Percentiles rank a stretch among this genome's conserved stretches.
These are phyloP conservation scores for Fusarium sp. DNA, from an alignment of 2,329 filamentous ascomycete genomes.

Conservation along the genomic window DNA sequence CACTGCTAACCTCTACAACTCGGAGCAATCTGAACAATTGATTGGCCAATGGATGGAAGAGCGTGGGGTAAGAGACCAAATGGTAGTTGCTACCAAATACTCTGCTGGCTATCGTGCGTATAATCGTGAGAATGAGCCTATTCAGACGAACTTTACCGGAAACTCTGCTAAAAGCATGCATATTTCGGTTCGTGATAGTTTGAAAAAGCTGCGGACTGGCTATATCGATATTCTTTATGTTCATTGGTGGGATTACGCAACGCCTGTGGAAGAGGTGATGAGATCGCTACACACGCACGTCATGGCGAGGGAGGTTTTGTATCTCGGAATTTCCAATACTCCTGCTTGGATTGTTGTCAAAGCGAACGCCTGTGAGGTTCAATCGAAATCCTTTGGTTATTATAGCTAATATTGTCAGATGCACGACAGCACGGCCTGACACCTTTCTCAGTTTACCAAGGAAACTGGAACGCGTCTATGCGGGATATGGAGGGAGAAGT, in stretches of 20 bases:
- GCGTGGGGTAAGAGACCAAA: not conserved
- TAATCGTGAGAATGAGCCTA: not conserved
- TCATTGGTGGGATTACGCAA: not conserved
- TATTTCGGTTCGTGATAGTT: not conserved
- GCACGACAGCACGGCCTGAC: slow-evolving; percentile 44
- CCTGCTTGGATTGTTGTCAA: not conserved
- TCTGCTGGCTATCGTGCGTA: not conserved
- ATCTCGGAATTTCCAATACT: not conserved
- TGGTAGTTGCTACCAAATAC: not conserved
- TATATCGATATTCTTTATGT: not conserved
- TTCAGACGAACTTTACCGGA: not conserved
- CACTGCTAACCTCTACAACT: not conserved
- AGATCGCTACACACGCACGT: not conserved
- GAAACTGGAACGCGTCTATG: slow-evolving; percentile 43
- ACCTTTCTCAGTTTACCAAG: slow-evolving; percentile 49
- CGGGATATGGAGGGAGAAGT: slow-evolving; percentile 50
- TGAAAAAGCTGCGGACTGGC: not conserved
- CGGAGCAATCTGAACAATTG: not conserved
- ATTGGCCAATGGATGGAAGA: not conserved
- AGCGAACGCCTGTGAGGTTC: not conserved
- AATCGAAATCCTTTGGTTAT: accelerated
- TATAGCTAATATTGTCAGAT: slow-evolving; percentile 5
- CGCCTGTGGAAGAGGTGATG: not conserved
- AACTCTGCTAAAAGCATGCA: not conserved
- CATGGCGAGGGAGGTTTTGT: not conserved